Percentiles rank a stretch among this genome's conserved stretches.
Evolutionary conservation across 2,329 filamentous ascomycete genomes (phyloP).

Genomic region (Ophiocordyceps robertsii): DNA sequence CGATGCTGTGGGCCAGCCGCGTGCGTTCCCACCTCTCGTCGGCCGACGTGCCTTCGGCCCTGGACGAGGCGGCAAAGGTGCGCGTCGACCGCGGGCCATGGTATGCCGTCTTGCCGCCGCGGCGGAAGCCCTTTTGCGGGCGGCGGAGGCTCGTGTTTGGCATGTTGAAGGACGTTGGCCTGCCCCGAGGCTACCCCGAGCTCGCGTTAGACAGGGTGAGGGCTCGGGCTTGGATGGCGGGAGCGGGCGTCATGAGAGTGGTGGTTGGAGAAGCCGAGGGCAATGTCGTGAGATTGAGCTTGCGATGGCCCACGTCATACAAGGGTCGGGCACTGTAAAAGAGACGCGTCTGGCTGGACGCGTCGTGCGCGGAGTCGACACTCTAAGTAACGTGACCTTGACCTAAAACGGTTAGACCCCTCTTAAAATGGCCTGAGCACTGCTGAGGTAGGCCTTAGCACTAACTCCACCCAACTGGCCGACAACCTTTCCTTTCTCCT

Average conservation of each 20-base stretch:
- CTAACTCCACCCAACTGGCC: no score
- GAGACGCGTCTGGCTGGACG: constrained; percentile 18
- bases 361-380: no score
- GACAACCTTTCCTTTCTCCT: no score
- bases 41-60: constrained; percentile 74
- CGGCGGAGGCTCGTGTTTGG: constrained; percentile 45
- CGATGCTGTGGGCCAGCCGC: constrained; percentile 73
- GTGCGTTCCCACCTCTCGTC: constrained; percentile 88
- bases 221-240: constrained; percentile 6
- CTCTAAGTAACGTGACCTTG: no score
- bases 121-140: constrained; percentile 55
- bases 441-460: no score
- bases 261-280: not conserved
- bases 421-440: no score
- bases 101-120: constrained; percentile 53
- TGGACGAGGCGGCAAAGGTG: constrained; percentile 67
- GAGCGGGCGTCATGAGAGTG: constrained; percentile 7
- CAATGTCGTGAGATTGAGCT: not conserved
- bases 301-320: not conserved
- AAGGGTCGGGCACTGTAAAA: constrained; percentile 4
- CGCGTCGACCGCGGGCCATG: constrained; percentile 57
- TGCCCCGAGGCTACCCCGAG: not conserved
- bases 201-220: constrained; percentile 7
- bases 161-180: constrained; percentile 24
- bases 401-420: no score